Evolutionary conservation across 129 eudicot species (phyloP), one percentile per base, ranked within the genome.

Genomic region (Flaveria linearis): DNA sequence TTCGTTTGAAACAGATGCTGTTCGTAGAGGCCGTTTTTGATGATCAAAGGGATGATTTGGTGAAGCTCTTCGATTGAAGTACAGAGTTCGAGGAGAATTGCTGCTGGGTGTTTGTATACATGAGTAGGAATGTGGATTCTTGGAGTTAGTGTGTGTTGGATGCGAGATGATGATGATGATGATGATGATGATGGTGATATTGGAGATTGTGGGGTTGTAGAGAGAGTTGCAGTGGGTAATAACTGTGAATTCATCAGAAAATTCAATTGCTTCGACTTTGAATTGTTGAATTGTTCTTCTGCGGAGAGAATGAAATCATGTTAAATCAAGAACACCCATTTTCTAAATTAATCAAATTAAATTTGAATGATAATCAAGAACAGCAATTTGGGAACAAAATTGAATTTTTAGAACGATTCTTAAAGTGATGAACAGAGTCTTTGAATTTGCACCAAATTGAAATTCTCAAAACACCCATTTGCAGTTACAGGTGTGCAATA

Each of bases 1-100:
- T 94, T 94, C 22, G 96, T 91, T 28, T 94, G 97, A 47, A 94
- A 91, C 1, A 84, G 82, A 76, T 86, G 96, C 47, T 91, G 80
- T 2, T 83, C 30, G 79, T 91, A 88, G 61, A 94, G 86, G 64
- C 80, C 87, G 61, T 86, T 76, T 77, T 94, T 91, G 51, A 91
- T 79, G 3, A 94, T 71, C 20, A 84, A 86, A 17, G 98, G 98
- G 82, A 94, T 74, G 80, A 91, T 73, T 87, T 91, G 98, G 65
- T 84, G 85, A 68, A 91, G 83, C 50, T 94, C 88, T 75, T 77
- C 47, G 8, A 82, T 68, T 81, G 90, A 88, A 50, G 88, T 85
- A 87, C 93, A 94, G 73, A 81, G 90, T 76, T 94, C 96, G 9
- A 94, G 96, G 57, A 89, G 88, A 43, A 87, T 72, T 1, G 96